Evolutionary conservation across 225 moss, liverwort and hornwort genomes (phyloP), one percentile per base, ranked within the genome.

Genomic region (Straminergon stramineum): DNA sequence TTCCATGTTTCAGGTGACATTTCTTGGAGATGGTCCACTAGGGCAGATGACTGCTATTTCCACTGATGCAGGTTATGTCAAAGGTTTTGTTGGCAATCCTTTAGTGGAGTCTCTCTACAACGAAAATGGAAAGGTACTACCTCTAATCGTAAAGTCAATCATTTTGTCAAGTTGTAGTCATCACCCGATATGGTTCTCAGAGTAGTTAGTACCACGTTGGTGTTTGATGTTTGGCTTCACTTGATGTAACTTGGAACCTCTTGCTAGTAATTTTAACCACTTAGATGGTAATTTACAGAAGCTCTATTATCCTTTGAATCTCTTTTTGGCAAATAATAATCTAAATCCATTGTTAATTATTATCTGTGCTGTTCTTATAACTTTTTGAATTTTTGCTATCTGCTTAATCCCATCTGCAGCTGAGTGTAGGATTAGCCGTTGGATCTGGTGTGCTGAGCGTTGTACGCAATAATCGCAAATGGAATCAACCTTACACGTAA

Each of bases 21-120:
- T 99, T 87, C 84, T 94, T 87, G 99, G 99, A 90, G 95, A 99
- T 91, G 99, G 99, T 60, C 97, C 97, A 20, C 89, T 99, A 57
- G 99, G 99, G 78, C 97, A 99, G 90, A 97, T 99, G 96, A 99
- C 96, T 55, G 91, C 96, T 71, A 71, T 99, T 73, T 96, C 95
- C 55, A 78, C 95, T 85, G 94, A 94, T 82, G 90, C 89, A 86
- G 94, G 94, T 90, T 92, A 93, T 92, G 97, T 97, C 23, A 99
- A 97, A 87, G 99, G 99, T n/a, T 99, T 99, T 88, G 96, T 99
- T 57, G 99, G 95, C 80, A 97, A 99, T 91, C 97, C 99, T 85
- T 92, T 94, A 81, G 92, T 96, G 89, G 93, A 97, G 76, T 87
- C 94, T 75, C 89, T 96, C 34, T 91, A 96, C 77, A 97, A 95